Evolutionary conservation across 208 protist species (phyloP).

Genomic region (Acanthamoeba royreba): DNA sequence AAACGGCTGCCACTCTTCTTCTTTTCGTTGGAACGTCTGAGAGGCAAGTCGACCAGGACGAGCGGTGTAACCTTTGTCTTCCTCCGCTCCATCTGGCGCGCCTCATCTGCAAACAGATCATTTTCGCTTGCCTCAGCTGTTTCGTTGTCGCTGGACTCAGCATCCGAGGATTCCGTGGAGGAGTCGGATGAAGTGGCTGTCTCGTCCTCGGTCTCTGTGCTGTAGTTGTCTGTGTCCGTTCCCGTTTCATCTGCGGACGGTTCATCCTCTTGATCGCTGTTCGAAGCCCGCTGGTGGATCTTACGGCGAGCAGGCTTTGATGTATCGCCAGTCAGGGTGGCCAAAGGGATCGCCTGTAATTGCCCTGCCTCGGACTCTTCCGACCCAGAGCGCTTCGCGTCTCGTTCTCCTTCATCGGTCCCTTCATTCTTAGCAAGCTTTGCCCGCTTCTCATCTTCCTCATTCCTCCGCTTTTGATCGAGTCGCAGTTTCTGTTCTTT

Average conservation of each 20-base stretch:
- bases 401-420: not conserved
- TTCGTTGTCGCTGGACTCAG: not conserved
- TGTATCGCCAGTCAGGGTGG: not conserved
- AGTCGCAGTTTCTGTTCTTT: not conserved
- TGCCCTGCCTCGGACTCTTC: no score
- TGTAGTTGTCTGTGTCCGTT: not conserved
- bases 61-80: not conserved
- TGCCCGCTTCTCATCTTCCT: not conserved
- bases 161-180: not conserved
- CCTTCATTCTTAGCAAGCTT: no score
- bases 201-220: not conserved
- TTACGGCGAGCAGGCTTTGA: not conserved
- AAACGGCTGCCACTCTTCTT: not conserved
- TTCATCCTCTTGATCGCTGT: not conserved
- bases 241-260: not conserved
- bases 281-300: not conserved
- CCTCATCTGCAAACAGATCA: not conserved
- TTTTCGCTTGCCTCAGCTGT: not conserved
- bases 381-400: not conserved
- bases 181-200: not conserved
- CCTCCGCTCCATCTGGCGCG: not conserved
- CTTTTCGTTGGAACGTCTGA: not conserved
- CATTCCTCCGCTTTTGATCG: not conserved
- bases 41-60: not conserved
- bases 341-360: not conserved